These are phyloP conservation scores for Aspergillus oerlinghausenensis DNA, from an alignment of 2,329 filamentous ascomycete species.

Conservation along the genomic window DNA sequence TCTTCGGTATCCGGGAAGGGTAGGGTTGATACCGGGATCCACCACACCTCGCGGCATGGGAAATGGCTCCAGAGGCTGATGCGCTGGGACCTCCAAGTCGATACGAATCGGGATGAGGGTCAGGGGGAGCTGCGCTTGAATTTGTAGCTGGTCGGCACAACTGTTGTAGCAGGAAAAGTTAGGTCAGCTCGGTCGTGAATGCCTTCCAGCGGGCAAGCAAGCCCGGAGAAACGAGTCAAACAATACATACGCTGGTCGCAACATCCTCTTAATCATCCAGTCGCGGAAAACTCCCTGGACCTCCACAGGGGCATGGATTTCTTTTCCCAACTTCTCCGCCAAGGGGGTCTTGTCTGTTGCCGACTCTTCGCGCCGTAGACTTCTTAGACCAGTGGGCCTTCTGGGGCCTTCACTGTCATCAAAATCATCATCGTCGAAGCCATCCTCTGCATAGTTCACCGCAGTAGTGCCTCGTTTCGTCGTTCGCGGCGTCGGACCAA, in stretches of 20 bases:
- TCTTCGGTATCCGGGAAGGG: conserved; percentile 70
- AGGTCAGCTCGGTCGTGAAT: conserved; percentile 17
- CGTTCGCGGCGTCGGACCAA: conserved; percentile 68
- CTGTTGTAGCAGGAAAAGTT: conserved; percentile 17
- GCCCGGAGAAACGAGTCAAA: conserved; percentile 1
- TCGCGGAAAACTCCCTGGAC: conserved; percentile 90
- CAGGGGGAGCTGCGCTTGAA: conserved; percentile 71
- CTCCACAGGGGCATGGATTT: conserved; percentile 71
- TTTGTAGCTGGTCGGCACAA: conserved; percentile 57
- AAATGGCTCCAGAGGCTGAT: conserved; percentile 45
- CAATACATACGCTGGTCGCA: conserved; percentile 41
- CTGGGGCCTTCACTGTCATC: conserved; percentile 63
- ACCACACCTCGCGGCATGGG: conserved; percentile 40
- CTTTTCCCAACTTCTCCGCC: conserved; percentile 76
- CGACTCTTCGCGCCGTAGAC: conserved; percentile 70
- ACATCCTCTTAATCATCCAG: conserved; percentile 76
- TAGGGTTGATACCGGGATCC: conserved; percentile 53
- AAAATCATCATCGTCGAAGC: conserved; percentile 71
- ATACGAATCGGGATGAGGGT: conserved; percentile 94
- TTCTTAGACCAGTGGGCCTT: conserved; percentile 74
- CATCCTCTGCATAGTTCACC: conserved; percentile 97
- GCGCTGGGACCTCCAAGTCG: conserved; percentile 84
- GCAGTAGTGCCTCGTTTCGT: conserved; percentile 95
- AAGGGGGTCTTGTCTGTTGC: conserved; percentile 60
- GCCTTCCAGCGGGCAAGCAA: conserved; percentile 3